Percentiles rank a stretch among this genome's conserved stretches.
These are phyloP conservation scores for Mortierella sp. DNA, from an alignment of 371 early-diverging fungal species.

Conservation along the genomic window DNA sequence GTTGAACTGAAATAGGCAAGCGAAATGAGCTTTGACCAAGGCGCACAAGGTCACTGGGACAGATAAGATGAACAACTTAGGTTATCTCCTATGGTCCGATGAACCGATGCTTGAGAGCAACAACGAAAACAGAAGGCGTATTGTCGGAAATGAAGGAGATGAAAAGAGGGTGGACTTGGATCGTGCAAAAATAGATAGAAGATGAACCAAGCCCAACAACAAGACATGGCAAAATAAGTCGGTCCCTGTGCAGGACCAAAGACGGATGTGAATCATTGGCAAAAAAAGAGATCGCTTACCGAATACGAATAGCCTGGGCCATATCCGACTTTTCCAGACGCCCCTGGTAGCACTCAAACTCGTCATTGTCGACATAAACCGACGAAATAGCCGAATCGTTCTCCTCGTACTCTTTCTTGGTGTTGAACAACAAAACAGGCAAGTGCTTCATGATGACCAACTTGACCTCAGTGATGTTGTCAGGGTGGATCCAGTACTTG, in stretches of 20 bases:
- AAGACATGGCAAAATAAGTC: background rate
- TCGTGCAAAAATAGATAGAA: slow-evolving; percentile 2
- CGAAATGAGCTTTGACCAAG: no score
- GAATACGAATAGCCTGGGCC: slow-evolving; percentile 94
- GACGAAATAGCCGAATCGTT: slow-evolving; percentile 95
- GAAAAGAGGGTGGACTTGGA: background rate
- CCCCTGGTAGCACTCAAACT: slow-evolving; percentile 94
- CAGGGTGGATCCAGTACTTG: slow-evolving; percentile 99
- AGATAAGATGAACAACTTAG: no score
- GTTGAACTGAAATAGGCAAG: background rate
- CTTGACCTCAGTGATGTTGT: slow-evolving; percentile 98
- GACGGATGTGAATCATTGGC: background rate
- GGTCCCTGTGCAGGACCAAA: background rate
- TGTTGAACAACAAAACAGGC: slow-evolving; percentile 96
- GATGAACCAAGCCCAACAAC: background rate
- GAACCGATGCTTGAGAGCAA: no score
- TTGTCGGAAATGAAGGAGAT: background rate
- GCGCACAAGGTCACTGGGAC: no score
- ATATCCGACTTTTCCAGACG: slow-evolving; percentile 96
- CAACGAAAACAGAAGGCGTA: background rate
- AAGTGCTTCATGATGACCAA: slow-evolving; percentile 94
- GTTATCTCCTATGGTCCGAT: no score
- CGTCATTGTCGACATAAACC: slow-evolving; percentile 98
- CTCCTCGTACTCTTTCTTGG: slow-evolving; percentile 79
- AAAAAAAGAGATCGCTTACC: slow-evolving; percentile 58